A percentile compares a stretch with the other conserved stretches of the same genome.
phyloP scores from a whole-genome alignment of 1,139 yeast genomes.

The Hansenula sp. region DNA sequence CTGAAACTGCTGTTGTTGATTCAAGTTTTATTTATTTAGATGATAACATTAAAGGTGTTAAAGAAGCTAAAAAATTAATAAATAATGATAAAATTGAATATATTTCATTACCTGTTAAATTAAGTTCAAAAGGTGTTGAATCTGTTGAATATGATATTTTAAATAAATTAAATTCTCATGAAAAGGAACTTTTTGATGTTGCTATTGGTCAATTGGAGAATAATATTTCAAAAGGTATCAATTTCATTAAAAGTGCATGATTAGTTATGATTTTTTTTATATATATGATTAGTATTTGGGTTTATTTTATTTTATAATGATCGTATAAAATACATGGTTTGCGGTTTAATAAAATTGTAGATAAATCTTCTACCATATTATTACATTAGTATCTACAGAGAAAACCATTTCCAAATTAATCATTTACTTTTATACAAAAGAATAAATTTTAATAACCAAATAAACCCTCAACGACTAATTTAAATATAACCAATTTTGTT shows the following conservation, averaged over 20 bases:
- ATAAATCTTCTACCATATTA: too few species aligned
- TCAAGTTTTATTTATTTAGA: constrained; percentile 43
- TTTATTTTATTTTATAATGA: too few species aligned
- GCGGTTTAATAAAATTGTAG: too few species aligned
- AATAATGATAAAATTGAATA: constrained; percentile 41
- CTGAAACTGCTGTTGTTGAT: too few species aligned
- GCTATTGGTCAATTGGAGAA: constrained; percentile 53
- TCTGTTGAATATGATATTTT: constrained; percentile 46
- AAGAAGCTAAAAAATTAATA: constrained; percentile 31
- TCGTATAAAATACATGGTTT: too few species aligned
- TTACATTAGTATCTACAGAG: background rate
- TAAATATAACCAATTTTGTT: constrained; percentile 99
- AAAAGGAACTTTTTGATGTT: constrained; percentile 50
- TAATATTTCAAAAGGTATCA: constrained; percentile 58
- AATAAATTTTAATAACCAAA: background rate
- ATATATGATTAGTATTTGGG: too few species aligned
- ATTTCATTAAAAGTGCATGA: constrained; percentile 33
- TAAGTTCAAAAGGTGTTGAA: constrained; percentile 55
- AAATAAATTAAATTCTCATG: constrained; percentile 50
- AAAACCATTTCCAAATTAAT: constrained; percentile 3
- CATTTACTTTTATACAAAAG: constrained; percentile 8
- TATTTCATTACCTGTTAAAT: constrained; percentile 62
- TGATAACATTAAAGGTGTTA: constrained; percentile 37
- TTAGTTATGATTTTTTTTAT: too few species aligned
- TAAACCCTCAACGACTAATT: constrained; percentile 23